These are phyloP conservation scores for Xylaria sp. DNA, from an alignment of 2,329 filamentous ascomycete genomes.

Conservation along the genomic window DNA sequence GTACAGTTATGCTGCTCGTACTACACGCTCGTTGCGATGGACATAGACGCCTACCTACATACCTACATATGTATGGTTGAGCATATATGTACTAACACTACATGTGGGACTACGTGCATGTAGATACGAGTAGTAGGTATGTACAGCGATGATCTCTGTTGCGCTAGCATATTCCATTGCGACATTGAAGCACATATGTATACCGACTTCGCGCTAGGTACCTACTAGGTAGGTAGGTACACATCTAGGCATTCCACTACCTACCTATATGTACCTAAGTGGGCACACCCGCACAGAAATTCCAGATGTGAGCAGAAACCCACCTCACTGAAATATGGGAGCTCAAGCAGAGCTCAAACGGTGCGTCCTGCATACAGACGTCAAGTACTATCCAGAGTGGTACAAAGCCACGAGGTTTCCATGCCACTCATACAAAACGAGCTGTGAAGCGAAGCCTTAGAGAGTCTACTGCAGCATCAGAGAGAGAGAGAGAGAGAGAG, in stretches of 20 bases:
- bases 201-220: too few species aligned
- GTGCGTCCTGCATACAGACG: too few species aligned
- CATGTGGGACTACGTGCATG: too few species aligned
- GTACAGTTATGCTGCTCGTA: background rate
- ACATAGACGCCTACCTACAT: too few species aligned
- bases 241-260: too few species aligned
- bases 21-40: background rate
- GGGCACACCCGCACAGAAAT: too few species aligned
- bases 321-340: background rate
- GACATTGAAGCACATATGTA: background rate
- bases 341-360: too few species aligned
- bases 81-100: background rate
- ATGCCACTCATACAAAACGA: background rate
- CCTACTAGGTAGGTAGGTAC: too few species aligned
- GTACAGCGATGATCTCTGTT: background rate
- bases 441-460: slow-evolving; percentile 2
- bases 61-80: too few species aligned
- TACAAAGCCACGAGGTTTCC: background rate
- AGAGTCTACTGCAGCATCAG: background rate
- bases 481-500: background rate
- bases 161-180: background rate
- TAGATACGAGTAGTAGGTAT: too few species aligned
- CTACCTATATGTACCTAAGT: too few species aligned
- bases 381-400: background rate
- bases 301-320: too few species aligned